These are phyloP conservation scores for Aspergillus calidoustus DNA, from an alignment of 2,329 filamentous ascomycete genomes.

Conservation along the genomic window DNA sequence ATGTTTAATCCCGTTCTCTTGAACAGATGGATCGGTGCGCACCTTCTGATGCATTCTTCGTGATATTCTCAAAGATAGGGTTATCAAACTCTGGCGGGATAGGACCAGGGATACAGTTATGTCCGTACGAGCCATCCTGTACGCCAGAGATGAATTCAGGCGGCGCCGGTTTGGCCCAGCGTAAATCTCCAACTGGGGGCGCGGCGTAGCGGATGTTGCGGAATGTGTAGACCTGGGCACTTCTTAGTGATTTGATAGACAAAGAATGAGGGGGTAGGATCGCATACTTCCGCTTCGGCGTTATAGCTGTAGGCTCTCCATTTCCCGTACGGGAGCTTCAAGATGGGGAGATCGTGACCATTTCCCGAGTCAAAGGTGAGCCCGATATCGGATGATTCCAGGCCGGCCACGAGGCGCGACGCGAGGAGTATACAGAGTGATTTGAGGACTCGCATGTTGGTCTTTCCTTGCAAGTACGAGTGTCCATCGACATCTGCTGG, in stretches of 20 bases:
- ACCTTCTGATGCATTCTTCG: constrained; percentile 5
- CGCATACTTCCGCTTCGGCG: neutral
- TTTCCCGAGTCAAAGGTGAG: neutral
- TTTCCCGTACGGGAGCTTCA: neutral
- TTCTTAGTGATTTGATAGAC: neutral
- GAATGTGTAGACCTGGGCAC: neutral
- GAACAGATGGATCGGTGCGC: neutral
- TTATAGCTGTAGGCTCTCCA: neutral
- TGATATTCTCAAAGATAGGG: neutral
- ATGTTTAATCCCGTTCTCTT: neutral
- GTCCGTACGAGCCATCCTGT: constrained; percentile 4
- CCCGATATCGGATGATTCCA: neutral
- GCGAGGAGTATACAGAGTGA: neutral
- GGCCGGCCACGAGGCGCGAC: neutral
- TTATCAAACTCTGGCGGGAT: neutral
- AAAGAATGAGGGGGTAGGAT: too few species aligned
- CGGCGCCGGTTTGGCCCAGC: neutral
- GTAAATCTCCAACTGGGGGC: neutral
- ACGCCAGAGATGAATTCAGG: neutral
- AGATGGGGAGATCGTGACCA: neutral
- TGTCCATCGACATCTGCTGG: neutral
- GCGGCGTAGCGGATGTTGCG: neutral
- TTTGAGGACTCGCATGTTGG: neutral
- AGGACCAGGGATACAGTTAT: neutral
- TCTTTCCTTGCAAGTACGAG: neutral